Evolutionary conservation across 2,329 filamentous ascomycete species (phyloP), one percentile per base, ranked within the genome.

Genomic region (Emmonsia crescens): DNA sequence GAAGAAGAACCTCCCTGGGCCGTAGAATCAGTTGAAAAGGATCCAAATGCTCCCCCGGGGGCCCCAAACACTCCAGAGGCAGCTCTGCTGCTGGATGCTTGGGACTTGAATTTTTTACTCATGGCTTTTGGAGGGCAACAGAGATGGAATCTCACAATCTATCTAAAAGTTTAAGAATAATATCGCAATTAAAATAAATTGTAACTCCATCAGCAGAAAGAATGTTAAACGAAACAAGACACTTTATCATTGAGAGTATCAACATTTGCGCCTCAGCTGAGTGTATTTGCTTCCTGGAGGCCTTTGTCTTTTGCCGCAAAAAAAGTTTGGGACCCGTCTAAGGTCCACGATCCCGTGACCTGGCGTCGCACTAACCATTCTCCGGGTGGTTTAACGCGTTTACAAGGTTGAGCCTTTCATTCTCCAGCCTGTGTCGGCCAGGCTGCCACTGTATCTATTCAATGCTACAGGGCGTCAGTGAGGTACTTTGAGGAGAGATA

Each of bases 91-190:
- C 83, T 85, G 71, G 83, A 86, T 65, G 84, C 84, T 69, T 85
- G 82, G 27, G 81, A 80, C 70, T 83, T 86, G 77, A 82, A 82
- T 70, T 82, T 83, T 75, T 83, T 86, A 72, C 82, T 85, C 82
- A 83, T 85, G 68, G 70, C 61, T 46, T 19, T 24, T 70, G 70
- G 54, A 65, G 66, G 55, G 14, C 12, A 31, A n/a, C n/a, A 24
- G 19, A 24, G 24, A 54, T 31, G 33, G 19, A 56, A 56, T 24
- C 52, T 12, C 33, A 40, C 52, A 40, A 19, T 21, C 21, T 38
- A 33, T 38, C 33, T 14, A 62, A 59, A 27, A 36, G 27, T 29
- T 24, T 33, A 48, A 38, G 29, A 33, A 48, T 5, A 59, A 59
- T 36, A 51, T n/a, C 8, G 29, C 10, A 38, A 44, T 27, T 38